Conservation (phyloP, 306 rosid genomes). For the Cucurbita pepo region DNA sequence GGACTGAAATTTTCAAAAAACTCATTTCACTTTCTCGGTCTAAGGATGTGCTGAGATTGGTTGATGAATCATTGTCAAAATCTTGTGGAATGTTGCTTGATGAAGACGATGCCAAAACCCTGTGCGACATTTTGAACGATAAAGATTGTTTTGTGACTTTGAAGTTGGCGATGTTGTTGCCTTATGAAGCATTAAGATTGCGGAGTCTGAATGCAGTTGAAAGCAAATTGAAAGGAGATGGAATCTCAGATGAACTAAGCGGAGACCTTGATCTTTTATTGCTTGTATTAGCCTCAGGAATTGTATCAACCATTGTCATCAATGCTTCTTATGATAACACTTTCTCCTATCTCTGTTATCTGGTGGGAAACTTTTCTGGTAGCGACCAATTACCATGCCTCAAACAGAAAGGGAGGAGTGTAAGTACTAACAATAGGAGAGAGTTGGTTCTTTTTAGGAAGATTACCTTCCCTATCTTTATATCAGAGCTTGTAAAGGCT, state of each 20-base stretch:
- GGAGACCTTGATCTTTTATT: constrained; percentile 47
- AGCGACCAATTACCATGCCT: constrained; percentile 25
- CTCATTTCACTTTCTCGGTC: constrained; percentile 35
- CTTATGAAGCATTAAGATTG: constrained; percentile 41
- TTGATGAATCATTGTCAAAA: constrained; percentile 50
- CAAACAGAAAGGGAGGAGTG: constrained; percentile 14
- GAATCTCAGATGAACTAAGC: constrained; percentile 27
- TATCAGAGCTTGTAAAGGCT: constrained; percentile 76
- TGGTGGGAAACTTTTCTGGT: constrained; percentile 59
- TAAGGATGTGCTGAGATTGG: constrained; percentile 43
- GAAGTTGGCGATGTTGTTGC: constrained; percentile 51
- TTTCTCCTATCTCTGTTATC: constrained; percentile 58
- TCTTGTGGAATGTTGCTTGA: constrained; percentile 43
- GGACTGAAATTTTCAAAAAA: constrained; percentile 58
- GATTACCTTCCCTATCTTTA: constrained; percentile 44
- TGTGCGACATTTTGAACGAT: constrained; percentile 34
- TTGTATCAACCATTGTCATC: constrained; percentile 27
- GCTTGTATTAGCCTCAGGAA: constrained; percentile 56
- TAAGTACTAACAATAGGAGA: constrained; percentile 17
- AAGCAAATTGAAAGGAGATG: constrained; percentile 39
- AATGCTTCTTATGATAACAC: constrained; percentile 36
- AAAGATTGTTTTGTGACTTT: constrained; percentile 52
- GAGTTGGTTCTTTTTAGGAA: constrained; percentile 33
- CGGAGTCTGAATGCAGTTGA: constrained; percentile 58
- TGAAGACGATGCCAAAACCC: constrained; percentile 46